Base-by-base conservation (phyloP, 2,329 filamentous ascomycete species). In the Clarireedia hainanense region DNA sequence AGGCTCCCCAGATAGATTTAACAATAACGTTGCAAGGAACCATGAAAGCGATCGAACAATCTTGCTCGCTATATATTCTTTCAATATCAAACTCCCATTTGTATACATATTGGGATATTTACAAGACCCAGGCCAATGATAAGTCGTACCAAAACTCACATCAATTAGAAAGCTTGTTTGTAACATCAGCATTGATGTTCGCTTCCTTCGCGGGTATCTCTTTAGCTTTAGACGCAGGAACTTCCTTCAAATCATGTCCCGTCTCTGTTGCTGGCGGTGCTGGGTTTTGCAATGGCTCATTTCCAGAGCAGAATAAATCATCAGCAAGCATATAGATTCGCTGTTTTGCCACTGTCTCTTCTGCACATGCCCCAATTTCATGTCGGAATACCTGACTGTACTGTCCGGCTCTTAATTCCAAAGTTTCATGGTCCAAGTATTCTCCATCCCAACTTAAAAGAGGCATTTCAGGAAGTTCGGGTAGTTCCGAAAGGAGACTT, bases 381-480 rank as follows among this genome's bases (percentile, higher is more conserved):
- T 72, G 70, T 45, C 83, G 79, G 66, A 94, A 92, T 14, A 74
- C 65, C 0, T 71, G 65, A 4, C 79, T 73, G 64, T 85, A 90
- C 5, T 76, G 72, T 0, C 69, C 58, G 2, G 83, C 79, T 2
- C 71, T 69, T 2, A 68, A 65, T 6, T 73, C 72, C 2, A 83
- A 61, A 0, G 73, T 72, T 4, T 64, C 67, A 1, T 73, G 60
- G 2, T 68, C 69, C 10, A 74, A 70, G n/a, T 64, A 61, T 20
- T 74, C 70, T 1, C 89, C 89, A 26, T 84, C 76, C 77, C 85
- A 88, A 1, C 79, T 75, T 15, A 95, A 64, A 6, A 87, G 64
- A 1, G 87, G 83, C 50, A 86, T 65, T 53, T 75, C 69, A 36
- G 71, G 61, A 42, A 80, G 68, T 14, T 72, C 64, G 43, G 74